Evolutionary conservation across 139 green algal genomes (phyloP).

Genomic region (Asterochloris erici): DNA sequence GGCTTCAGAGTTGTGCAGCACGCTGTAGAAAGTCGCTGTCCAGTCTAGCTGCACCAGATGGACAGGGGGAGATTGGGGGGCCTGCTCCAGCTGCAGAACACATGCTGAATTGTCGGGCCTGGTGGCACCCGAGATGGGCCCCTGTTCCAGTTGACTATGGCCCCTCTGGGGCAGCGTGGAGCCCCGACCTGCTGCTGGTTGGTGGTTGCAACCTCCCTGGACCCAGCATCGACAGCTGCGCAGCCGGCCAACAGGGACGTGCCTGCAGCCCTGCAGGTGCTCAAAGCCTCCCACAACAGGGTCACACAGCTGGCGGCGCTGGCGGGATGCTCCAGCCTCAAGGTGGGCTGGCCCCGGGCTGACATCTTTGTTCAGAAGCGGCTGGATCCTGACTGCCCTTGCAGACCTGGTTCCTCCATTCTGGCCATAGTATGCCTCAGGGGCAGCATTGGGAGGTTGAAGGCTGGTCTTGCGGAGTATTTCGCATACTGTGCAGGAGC

Average conservation of each 20-base stretch:
- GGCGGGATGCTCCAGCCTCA: not conserved
- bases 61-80: too few relatives aligned
- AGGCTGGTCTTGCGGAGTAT: not conserved
- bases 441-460: not conserved
- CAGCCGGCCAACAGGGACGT: not conserved
- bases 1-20: too few relatives aligned
- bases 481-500: not conserved
- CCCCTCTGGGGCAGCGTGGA: too few relatives aligned
- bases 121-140: too few relatives aligned
- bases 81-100: too few relatives aligned
- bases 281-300: slow-evolving; percentile 14
- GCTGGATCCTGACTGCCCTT: not conserved
- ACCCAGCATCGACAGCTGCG: too few relatives aligned
- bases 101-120: too few relatives aligned
- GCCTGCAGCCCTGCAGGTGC: slow-evolving; percentile 5
- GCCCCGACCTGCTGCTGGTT: too few relatives aligned
- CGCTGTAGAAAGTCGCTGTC: too few relatives aligned
- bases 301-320: not conserved
- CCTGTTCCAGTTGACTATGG: too few relatives aligned
- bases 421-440: not conserved
- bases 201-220: too few relatives aligned
- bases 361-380: not conserved
- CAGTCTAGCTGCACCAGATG: too few relatives aligned
- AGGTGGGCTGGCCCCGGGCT: not conserved
- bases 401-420: not conserved